phyloP scores from a whole-genome alignment of 495 filamentous ascomycete species.

The Jackrogersella multiformis region DNA sequence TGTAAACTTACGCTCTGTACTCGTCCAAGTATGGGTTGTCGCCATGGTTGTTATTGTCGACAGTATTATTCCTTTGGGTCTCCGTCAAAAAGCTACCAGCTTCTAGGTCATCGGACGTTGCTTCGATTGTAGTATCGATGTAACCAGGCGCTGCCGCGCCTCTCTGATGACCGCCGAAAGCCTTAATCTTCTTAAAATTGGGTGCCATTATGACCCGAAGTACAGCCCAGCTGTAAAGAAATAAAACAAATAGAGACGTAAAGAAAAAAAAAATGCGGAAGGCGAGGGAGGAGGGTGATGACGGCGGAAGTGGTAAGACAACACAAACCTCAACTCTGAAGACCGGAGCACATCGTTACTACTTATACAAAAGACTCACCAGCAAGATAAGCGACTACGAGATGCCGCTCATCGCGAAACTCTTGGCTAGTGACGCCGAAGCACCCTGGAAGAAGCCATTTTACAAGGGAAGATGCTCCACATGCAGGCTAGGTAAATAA shows the following conservation, averaged over 20 bases:
- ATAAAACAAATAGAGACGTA: slow-evolving; percentile 7
- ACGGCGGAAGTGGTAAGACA: slow-evolving; percentile 19
- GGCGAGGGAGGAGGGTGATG: slow-evolving; percentile 26
- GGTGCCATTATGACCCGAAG: slow-evolving; percentile 40
- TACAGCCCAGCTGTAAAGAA: slow-evolving; percentile 45
- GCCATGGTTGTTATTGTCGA: slow-evolving; percentile 30
- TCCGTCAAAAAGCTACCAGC: slow-evolving; percentile 42
- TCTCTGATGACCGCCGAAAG: slow-evolving; percentile 29
- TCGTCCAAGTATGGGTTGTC: slow-evolving; percentile 49
- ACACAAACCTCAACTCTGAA: slow-evolving; percentile 16
- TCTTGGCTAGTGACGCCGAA: slow-evolving; percentile 34
- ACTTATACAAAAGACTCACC: slow-evolving; percentile 35
- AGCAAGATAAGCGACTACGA: slow-evolving; percentile 9
- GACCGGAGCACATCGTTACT: slow-evolving; percentile 18
- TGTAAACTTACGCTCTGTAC: slow-evolving; percentile 46
- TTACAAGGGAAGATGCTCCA: slow-evolving; percentile 27
- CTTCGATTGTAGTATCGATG: slow-evolving; percentile 29
- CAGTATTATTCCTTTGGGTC: slow-evolving; percentile 34
- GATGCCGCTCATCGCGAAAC: slow-evolving; percentile 34
- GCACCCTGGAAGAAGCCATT: slow-evolving; percentile 22
- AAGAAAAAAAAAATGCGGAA: slow-evolving; percentile 28
- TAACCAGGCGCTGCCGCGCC: slow-evolving; percentile 18
- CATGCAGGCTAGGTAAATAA: slow-evolving; percentile 12
- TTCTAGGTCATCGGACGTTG: slow-evolving; percentile 35
- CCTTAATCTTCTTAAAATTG: slow-evolving; percentile 38